Evolutionary conservation across 2,329 filamentous ascomycete genomes (phyloP).

Genomic region (Xylaria sp.): DNA sequence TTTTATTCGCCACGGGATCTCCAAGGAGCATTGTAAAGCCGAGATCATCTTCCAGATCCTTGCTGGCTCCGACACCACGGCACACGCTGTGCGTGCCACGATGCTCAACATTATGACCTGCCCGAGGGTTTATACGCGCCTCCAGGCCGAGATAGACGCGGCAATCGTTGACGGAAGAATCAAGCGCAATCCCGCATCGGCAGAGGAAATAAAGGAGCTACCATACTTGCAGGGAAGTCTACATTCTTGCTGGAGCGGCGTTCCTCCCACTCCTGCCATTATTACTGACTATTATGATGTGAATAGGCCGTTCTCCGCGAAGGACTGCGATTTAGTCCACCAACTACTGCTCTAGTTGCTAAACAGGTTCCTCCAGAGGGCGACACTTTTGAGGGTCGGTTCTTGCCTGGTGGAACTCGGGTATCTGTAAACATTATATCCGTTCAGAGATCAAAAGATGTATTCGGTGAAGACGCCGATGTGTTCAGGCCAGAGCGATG

Average conservation of each 20-base stretch:
- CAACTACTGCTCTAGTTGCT: constrained; percentile 41
- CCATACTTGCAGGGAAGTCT: constrained; percentile 46
- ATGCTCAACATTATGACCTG: constrained; percentile 17
- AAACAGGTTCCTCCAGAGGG: constrained; percentile 43
- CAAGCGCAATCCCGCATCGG: background rate
- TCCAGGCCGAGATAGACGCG: constrained; percentile 19
- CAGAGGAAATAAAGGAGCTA: constrained; percentile 36
- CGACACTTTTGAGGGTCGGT: constrained; percentile 30
- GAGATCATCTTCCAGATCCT: constrained; percentile 15
- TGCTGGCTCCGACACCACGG: constrained; percentile 23
- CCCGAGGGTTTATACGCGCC: constrained; percentile 7
- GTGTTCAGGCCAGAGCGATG: constrained; percentile 36
- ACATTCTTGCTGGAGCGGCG: background rate
- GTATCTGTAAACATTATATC: constrained; percentile 20
- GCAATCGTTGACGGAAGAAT: background rate
- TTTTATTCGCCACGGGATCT: background rate
- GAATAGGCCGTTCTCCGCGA: constrained; percentile 51
- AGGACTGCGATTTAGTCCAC: constrained; percentile 51
- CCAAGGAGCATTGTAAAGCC: background rate
- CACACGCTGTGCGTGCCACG: constrained; percentile 6
- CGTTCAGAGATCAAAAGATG: background rate
- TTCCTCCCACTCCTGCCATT: no score
- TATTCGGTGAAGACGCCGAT: constrained; percentile 33
- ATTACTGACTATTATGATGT: no score
- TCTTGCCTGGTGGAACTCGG: constrained; percentile 27